Conservation (phyloP, 768 basidiomycete genomes). For the Candolleomyces aberdarensis region DNA sequence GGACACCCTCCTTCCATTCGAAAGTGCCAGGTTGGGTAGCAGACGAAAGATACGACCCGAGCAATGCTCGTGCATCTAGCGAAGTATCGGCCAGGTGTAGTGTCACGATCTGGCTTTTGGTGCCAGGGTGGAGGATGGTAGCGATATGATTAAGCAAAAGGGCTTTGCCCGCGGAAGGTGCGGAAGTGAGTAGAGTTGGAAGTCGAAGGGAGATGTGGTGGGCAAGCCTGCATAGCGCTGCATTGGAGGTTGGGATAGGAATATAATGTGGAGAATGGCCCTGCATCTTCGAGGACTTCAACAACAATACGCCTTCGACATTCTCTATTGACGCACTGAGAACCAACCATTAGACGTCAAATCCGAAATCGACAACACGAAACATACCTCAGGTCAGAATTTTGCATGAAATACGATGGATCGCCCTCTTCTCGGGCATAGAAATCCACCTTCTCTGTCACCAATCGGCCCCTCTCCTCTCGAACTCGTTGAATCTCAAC, state of each 20-base stretch:
- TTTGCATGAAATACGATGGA: conserved; percentile 29
- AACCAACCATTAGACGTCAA: neutral
- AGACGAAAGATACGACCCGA: conserved; percentile 93
- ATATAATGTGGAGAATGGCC: conserved; percentile 44
- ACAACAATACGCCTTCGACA: conserved; percentile 64
- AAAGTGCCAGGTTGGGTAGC: conserved; percentile 80
- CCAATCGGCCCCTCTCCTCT: conserved; percentile 45
- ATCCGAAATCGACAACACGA: conserved; percentile 9
- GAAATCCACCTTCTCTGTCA: conserved; percentile 40
- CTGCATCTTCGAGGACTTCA: conserved; percentile 39
- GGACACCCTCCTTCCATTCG: conserved; percentile 94
- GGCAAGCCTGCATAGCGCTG: conserved; percentile 61
- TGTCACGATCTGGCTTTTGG: conserved; percentile 68
- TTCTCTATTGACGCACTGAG: conserved; percentile 55
- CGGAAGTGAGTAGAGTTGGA: conserved; percentile 80
- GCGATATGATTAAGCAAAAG: conserved; percentile 78
- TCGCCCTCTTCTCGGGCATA: conserved; percentile 40
- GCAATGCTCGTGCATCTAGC: conserved; percentile 86
- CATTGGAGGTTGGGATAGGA: conserved; percentile 56
- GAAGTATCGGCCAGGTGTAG: conserved; percentile 95
- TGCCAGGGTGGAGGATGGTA: conserved; percentile 53
- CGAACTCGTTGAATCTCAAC: conserved; percentile 63
- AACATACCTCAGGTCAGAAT: conserved; percentile 53
- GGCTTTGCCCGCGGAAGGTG: conserved; percentile 88
- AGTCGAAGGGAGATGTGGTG: conserved; percentile 62